Percentiles rank a stretch among this genome's conserved stretches.
phyloP scores from a whole-genome alignment of 495 filamentous ascomycete species.

The Hypoxylon subgilvum region DNA sequence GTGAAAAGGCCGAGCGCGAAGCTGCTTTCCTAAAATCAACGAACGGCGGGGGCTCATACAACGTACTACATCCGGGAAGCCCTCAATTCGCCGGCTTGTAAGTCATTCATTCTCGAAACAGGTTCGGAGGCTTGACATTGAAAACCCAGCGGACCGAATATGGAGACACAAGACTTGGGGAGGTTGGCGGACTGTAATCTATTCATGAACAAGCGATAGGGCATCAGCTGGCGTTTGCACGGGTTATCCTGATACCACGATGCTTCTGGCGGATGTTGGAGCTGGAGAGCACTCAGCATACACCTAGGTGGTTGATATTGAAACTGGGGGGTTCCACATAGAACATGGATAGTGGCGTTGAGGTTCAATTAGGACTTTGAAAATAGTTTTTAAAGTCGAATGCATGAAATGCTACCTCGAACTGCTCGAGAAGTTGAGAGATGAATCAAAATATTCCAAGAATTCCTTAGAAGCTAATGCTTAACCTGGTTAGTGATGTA shows the following conservation, averaged over 20 bases:
- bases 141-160: constrained; percentile 13
- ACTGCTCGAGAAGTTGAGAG: neutral
- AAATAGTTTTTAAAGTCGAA: too few relatives aligned
- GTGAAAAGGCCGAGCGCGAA: constrained; percentile 58
- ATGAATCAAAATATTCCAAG: neutral
- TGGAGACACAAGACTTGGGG: constrained; percentile 6
- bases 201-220: neutral
- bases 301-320: neutral
- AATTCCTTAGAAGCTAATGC: neutral
- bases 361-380: neutral
- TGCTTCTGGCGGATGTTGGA: neutral
- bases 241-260: constrained; percentile 21
- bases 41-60: constrained; percentile 33
- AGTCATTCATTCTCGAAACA: neutral
- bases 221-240: constrained; percentile 1
- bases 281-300: constrained; percentile 7
- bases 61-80: constrained; percentile 39
- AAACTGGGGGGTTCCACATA: too few relatives aligned
- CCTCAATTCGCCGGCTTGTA: constrained; percentile 43
- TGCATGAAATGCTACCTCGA: too few relatives aligned
- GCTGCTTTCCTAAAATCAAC: constrained; percentile 34
- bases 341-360: neutral
- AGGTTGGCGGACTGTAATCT: neutral
- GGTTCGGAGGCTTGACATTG: neutral
- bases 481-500: neutral